Evolutionary conservation across 257 asterid genomes (phyloP), one percentile per base, ranked within the genome.

Genomic region (Scutellaria barbata): DNA sequence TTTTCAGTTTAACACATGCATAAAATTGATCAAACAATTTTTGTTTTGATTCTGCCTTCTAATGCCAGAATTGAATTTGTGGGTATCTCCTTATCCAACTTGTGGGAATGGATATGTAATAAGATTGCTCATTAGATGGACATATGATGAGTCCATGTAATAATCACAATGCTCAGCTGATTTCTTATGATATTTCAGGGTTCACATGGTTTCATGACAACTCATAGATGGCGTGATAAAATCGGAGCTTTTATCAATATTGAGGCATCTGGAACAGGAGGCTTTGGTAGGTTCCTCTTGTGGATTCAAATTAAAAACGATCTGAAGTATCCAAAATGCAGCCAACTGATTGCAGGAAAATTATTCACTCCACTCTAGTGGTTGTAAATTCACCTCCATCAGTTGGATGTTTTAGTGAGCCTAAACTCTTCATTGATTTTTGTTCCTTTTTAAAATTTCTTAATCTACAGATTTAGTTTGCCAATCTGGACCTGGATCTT

Each of bases 401-500:
- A 69, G 71, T 69, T 73, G 52, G 30, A 52, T 66, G 71, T n/a
- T 10, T 53, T 43, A 16, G 17, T 66, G 71, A 68, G 72, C 65
- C 25, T 63, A 63, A 68, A 63, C 54, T 54, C 41, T 62, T 71
- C 50, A 43, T 75, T 81, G 63, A 58, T 75, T 22, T 57, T 59
- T 57, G n/a, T n/a, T n/a, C n/a, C 54, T 63, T 64, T 58, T 74
- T 73, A 1, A 30, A 30, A 41, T 74, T 82, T 71, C 65, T 81
- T 43, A 52, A 73, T 79, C 63, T 58, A 77, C 89, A 94, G 99
- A 95, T 85, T 75, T 95, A 72, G 96, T 95, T 56, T 92, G 98
- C 83, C 99, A 92, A 81, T 92, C 99, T 84, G 99, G 99, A 81
- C 98, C 98, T n/a, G 98, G 97, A 66, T 83, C 98, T 72, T 95